Evolutionary conservation across 2,329 filamentous ascomycete species (phyloP).

Genomic region (Colletotrichum theobromicola): DNA sequence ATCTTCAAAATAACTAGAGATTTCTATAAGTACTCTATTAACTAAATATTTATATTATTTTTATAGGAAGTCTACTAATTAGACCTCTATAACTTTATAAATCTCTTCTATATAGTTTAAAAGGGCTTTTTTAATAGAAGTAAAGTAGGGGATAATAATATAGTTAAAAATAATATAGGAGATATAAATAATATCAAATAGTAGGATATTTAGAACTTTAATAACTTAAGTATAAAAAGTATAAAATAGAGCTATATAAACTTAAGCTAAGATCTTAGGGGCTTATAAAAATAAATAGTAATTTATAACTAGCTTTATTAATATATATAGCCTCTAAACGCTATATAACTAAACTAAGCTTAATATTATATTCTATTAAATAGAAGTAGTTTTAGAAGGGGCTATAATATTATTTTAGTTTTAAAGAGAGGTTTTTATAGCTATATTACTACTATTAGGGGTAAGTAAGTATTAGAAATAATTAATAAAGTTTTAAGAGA

Average conservation of each 20-base stretch:
- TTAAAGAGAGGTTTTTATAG: neutral
- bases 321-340: neutral
- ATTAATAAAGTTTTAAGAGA: no score
- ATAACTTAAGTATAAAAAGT: neutral
- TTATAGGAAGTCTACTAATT: neutral
- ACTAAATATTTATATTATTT: no score
- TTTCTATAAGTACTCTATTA: no score
- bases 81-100: neutral
- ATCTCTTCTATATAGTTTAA: neutral
- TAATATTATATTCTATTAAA: neutral
- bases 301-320: neutral
- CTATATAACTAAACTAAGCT: neutral
- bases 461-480: no score
- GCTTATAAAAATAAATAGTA: neutral
- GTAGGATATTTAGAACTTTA: neutral
- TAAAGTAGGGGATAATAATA: neutral
- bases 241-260: neutral
- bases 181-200: neutral
- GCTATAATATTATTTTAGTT: neutral
- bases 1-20: no score
- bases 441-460: no score
- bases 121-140: neutral
- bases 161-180: neutral
- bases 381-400: neutral
- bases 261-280: neutral